phyloP scores from a whole-genome alignment of 495 filamentous ascomycete species.

The Xylaria flabelliformis region DNA sequence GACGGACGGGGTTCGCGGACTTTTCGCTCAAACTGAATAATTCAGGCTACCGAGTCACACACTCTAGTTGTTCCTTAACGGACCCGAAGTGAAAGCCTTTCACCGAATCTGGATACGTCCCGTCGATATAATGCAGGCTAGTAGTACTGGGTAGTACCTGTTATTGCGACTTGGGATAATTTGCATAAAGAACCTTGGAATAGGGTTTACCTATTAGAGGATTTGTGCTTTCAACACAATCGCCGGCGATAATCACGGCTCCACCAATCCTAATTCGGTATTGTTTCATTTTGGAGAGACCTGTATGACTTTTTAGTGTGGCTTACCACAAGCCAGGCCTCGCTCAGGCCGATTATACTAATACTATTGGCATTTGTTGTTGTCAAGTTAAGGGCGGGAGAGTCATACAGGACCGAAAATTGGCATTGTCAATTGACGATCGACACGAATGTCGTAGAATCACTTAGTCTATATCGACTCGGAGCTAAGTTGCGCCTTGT shows the following conservation, averaged over 20 bases:
- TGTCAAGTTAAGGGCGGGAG: constrained; percentile 14
- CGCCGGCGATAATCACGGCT: not conserved
- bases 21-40: constrained; percentile 5
- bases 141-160: too few relatives aligned
- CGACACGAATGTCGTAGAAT: constrained; percentile 18
- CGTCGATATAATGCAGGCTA: not conserved
- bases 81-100: constrained; percentile 1
- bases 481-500: constrained; percentile 22
- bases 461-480: constrained; percentile 5
- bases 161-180: not conserved
- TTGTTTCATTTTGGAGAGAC: not conserved
- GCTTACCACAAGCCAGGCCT: not conserved
- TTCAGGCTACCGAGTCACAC: constrained; percentile 8
- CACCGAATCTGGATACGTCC: not conserved
- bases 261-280: constrained; percentile 12
- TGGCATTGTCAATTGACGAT: constrained; percentile 14
- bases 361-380: constrained; percentile 7
- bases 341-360: constrained; percentile 10
- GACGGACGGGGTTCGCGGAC: constrained; percentile 21
- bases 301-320: not conserved
- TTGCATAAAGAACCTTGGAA: constrained; percentile 4
- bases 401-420: not conserved
- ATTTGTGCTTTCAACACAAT: not conserved
- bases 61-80: not conserved
- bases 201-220: not conserved